Evolutionary conservation across 1,284 basidiomycete genomes (phyloP), one percentile per base, ranked within the genome.

Genomic region (Trametes versicolor): DNA sequence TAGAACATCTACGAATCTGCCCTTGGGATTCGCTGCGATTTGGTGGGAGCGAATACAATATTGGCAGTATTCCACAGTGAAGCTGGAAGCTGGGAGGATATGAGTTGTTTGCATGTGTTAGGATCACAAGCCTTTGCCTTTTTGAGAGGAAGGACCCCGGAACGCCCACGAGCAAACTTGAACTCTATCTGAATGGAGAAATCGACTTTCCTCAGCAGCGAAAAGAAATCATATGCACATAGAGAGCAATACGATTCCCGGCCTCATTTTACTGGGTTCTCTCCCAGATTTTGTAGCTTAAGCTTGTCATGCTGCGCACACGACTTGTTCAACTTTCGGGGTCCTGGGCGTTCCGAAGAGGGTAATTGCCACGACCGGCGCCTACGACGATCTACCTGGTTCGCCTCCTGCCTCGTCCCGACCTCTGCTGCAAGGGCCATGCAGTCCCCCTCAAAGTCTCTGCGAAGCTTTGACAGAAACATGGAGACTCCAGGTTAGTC

Each of bases 51-150:
- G n/a, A n/a, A n/a, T n/a, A n/a, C n/a, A n/a, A n/a, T n/a, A n/a
- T n/a, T n/a, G n/a, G n/a, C n/a, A n/a, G n/a, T n/a, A 4, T n/a
- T 47, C 9, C 19, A 21, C 4, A 9, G 45, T n/a, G 6, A 47
- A 4, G 21, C 2, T 9, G 9, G 9, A 23, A 47, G 5, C 10
- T 27, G 7, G 2, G 23, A 27, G 27, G 13, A 21, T 34, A 19
- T 5, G 27, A 7, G 32, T 15, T 62, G 52, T 62, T 62, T 62
- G 36, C 34, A 7, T 21, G 13, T 62, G 53, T 62, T 62, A 62
- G 60, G 36, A 49, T 62, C 53, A 2, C 34, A 62, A 50, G 60
- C 60, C 48, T 25, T 56, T 39, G 53, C 27, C 53, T 41, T 49
- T 19, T 37, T 17, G 1, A 32, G 7, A 17, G 17, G 41, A 9